These are phyloP conservation scores for Phialophora macrospora DNA, from an alignment of 2,329 filamentous ascomycete genomes.

Conservation along the genomic window DNA sequence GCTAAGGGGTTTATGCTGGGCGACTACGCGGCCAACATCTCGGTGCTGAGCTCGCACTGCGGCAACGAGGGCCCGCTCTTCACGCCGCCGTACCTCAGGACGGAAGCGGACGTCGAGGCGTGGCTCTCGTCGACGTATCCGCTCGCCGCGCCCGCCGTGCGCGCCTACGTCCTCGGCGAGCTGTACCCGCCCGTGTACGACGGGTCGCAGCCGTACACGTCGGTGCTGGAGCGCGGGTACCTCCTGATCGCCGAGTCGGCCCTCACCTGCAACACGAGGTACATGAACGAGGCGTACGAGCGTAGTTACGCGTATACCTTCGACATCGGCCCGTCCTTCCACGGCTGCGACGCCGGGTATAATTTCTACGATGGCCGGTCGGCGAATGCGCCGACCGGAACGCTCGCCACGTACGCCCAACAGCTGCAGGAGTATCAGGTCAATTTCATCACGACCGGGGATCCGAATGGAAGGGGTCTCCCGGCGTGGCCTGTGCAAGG, in stretches of 20 bases:
- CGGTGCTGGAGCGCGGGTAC: slow-evolving; percentile 50
- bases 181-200: slow-evolving; percentile 60
- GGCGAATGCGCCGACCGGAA: slow-evolving; percentile 45
- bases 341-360: slow-evolving; percentile 58
- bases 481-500: slow-evolving; percentile 57
- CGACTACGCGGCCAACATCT: slow-evolving; percentile 52
- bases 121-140: slow-evolving; percentile 40
- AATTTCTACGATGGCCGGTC: slow-evolving; percentile 55
- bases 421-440: slow-evolving; percentile 48
- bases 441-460: slow-evolving; percentile 45
- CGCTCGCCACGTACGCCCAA: slow-evolving; percentile 43
- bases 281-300: slow-evolving; percentile 55
- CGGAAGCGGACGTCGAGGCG: slow-evolving; percentile 36
- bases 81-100: slow-evolving; percentile 44
- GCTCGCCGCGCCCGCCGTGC: slow-evolving; percentile 36
- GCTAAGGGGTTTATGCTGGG: slow-evolving; percentile 51
- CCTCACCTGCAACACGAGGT: slow-evolving; percentile 61
- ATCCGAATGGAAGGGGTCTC: slow-evolving; percentile 44
- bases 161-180: slow-evolving; percentile 52
- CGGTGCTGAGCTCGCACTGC: slow-evolving; percentile 54
- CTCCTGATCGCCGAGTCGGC: slow-evolving; percentile 51
- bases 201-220: slow-evolving; percentile 55
- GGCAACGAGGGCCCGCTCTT: slow-evolving; percentile 50
- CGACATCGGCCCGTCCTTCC: slow-evolving; percentile 58
- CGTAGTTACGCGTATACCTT: slow-evolving; percentile 62